These are phyloP conservation scores for Chlamydomonas asymmetrica DNA, from an alignment of 139 green algal genomes.

Conservation along the genomic window DNA sequence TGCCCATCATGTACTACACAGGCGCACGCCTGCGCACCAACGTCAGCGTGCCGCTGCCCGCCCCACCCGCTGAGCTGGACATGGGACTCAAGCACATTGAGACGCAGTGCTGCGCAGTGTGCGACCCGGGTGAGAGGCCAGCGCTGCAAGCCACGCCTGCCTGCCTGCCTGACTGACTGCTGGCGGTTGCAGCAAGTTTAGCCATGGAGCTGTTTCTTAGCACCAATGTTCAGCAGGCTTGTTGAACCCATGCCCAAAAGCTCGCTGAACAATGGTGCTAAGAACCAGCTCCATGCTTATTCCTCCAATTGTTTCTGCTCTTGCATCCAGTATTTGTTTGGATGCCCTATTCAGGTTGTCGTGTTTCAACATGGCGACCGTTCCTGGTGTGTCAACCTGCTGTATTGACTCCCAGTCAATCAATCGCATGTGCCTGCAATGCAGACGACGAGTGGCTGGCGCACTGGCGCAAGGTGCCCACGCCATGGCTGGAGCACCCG, in stretches of 20 bases:
- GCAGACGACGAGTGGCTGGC: conserved; percentile 41
- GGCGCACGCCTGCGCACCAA: conserved; percentile 65
- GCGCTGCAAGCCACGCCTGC: background rate
- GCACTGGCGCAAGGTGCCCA: conserved; percentile 35
- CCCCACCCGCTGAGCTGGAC: background rate
- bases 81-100: conserved; percentile 39
- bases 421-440: too few relatives aligned
- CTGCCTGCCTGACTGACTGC: too few relatives aligned
- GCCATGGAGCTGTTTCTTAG: too few relatives aligned
- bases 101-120: conserved; percentile 43
- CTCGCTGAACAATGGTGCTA: too few relatives aligned
- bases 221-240: too few relatives aligned
- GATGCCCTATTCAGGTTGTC: too few relatives aligned
- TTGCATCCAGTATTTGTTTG: too few relatives aligned
- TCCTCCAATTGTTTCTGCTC: too few relatives aligned
- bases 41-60: background rate
- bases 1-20: conserved; percentile 71
- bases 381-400: background rate
- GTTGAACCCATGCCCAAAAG: too few relatives aligned
- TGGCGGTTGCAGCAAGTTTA: too few relatives aligned
- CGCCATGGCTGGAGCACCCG: conserved; percentile 36
- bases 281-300: too few relatives aligned
- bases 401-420: too few relatives aligned
- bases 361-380: background rate
- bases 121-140: conserved; percentile 27